These are phyloP conservation scores for Pilasporangium apinafurcum DNA, from an alignment of 352 stramenopile genomes.

Conservation along the genomic window DNA sequence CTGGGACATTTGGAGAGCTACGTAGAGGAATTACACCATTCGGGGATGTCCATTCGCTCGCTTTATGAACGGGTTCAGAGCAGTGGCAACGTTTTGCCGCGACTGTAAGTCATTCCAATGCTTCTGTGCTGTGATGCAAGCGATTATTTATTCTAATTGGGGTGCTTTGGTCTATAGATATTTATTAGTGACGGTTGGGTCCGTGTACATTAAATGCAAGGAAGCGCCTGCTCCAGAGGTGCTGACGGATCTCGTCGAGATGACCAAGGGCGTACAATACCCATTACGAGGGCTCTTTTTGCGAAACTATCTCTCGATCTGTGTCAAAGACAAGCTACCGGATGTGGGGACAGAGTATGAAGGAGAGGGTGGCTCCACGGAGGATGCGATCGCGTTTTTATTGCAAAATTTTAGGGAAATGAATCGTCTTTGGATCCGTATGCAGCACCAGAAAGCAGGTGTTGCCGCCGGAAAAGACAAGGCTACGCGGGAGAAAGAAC, in stretches of 20 bases:
- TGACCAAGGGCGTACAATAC: constrained; percentile 98
- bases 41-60: constrained; percentile 82
- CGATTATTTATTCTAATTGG: too few species aligned
- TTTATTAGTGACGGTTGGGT: constrained; percentile 95
- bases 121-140: too few species aligned
- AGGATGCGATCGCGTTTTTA: constrained; percentile 95
- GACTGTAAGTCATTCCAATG: constrained; percentile 49
- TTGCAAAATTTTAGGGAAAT: constrained; percentile 97
- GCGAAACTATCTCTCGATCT: constrained; percentile 92
- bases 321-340: constrained; percentile 94
- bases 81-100: constrained; percentile 93
- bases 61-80: constrained; percentile 96
- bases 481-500: constrained; percentile 70
- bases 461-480: constrained; percentile 65
- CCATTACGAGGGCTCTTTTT: constrained; percentile 98
- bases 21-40: constrained; percentile 78
- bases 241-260: constrained; percentile 97
- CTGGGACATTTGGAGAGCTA: constrained; percentile 94
- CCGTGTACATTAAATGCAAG: constrained; percentile 91
- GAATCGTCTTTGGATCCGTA: constrained; percentile 99
- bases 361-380: constrained; percentile 50
- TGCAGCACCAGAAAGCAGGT: constrained; percentile 87
- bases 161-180: too few species aligned
- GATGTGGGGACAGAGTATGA: constrained; percentile 74
- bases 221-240: constrained; percentile 83